phyloP scores from a whole-genome alignment of 192 early-diverging fungal genomes.

The Geranomyces michiganensis region DNA sequence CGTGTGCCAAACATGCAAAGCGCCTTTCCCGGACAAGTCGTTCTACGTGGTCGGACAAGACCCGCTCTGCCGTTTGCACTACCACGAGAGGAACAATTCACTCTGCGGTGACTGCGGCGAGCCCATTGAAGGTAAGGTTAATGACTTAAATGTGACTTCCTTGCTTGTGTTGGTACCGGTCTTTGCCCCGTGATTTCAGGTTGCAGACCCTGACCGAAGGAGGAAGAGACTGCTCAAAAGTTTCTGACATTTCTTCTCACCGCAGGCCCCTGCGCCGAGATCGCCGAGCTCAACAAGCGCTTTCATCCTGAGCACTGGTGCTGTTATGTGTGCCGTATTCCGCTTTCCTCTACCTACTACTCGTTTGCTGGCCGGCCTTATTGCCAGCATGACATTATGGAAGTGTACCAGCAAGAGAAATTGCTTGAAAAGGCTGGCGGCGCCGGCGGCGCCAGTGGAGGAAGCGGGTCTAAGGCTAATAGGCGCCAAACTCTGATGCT shows the following conservation, averaged over 20 bases:
- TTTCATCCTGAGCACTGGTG: conserved; percentile 89
- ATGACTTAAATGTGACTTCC: no score
- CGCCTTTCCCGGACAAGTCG: conserved; percentile 74
- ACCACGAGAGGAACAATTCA: conserved; percentile 83
- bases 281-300: conserved; percentile 71
- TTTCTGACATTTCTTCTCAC: not conserved
- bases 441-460: no score
- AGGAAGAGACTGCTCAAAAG: no score
- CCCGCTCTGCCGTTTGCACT: conserved; percentile 85
- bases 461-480: not conserved
- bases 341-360: conserved; percentile 73
- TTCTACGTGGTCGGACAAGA: conserved; percentile 89
- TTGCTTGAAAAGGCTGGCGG: no score
- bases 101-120: conserved; percentile 77
- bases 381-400: conserved; percentile 72
- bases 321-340: conserved; percentile 60
- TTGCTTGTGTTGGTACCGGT: no score
- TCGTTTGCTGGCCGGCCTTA: conserved; percentile 67
- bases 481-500: conserved; percentile 32
- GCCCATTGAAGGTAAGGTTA: conserved; percentile 77
- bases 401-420: conserved; percentile 58
- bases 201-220: not conserved
- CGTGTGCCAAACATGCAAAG: conserved; percentile 70
- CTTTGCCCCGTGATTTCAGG: no score
- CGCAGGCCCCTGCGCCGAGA: conserved; percentile 79